A percentile compares a stretch with the other conserved stretches of the same genome.
phyloP scores from a whole-genome alignment of 768 basidiomycete genomes.

The Tulasnella sp. region DNA sequence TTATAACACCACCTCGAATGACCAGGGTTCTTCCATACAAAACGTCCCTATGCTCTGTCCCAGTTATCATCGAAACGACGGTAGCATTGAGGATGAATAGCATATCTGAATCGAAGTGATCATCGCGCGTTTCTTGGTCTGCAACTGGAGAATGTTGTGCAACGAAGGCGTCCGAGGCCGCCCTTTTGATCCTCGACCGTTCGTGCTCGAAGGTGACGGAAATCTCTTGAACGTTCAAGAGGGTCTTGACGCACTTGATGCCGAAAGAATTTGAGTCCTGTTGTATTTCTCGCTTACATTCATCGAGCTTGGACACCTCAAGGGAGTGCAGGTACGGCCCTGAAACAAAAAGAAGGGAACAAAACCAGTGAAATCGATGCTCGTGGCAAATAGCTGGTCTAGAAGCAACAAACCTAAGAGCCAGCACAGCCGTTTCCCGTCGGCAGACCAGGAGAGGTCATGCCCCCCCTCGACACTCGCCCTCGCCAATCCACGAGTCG shows the following conservation, averaged over 20 bases:
- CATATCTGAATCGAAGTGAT: conserved; percentile 30
- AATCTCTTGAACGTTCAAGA: conserved; percentile 49
- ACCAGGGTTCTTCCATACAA: conserved; percentile 43
- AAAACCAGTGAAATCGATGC: no score
- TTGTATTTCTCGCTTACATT: conserved; percentile 40
- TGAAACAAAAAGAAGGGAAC: conserved; percentile 23
- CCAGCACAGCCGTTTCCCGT: conserved; percentile 61
- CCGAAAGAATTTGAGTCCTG: conserved; percentile 47
- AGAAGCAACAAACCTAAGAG: conserved; percentile 44
- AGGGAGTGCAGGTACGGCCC: conserved; percentile 55
- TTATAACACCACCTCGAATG: conserved; percentile 49
- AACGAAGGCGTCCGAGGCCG: conserved; percentile 29
- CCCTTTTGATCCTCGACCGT: conserved; percentile 44
- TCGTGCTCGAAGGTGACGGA: conserved; percentile 51
- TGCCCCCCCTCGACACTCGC: conserved; percentile 67
- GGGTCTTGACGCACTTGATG: conserved; percentile 45
- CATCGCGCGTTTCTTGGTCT: conserved; percentile 18
- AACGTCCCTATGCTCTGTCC: conserved; percentile 38
- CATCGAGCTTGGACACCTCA: conserved; percentile 40
- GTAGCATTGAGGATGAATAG: conserved; percentile 59
- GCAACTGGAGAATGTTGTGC: not conserved
- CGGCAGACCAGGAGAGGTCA: conserved; percentile 49
- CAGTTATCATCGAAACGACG: conserved; percentile 55
- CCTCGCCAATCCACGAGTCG: conserved; percentile 47
- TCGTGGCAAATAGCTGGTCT: no score